These are phyloP conservation scores for Reutealis trisperma DNA, from an alignment of 345 rosid species.

Conservation along the genomic window DNA sequence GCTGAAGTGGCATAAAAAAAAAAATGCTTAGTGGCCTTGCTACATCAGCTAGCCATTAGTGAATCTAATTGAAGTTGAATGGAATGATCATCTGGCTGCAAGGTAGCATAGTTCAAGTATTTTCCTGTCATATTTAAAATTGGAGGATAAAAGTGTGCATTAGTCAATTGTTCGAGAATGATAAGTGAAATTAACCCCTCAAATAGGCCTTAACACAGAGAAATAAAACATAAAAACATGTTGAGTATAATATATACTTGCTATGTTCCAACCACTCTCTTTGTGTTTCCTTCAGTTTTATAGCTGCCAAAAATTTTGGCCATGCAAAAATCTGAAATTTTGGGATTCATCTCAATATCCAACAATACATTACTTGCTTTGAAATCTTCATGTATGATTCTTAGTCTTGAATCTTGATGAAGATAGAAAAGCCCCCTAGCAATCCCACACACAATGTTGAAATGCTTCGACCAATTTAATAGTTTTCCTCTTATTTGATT, in stretches of 20 bases:
- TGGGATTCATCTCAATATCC: constrained; percentile 15
- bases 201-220: not conserved
- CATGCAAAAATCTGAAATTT: constrained; percentile 16
- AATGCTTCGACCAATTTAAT: constrained; percentile 15
- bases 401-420: constrained; percentile 21
- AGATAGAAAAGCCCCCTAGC: constrained; percentile 22
- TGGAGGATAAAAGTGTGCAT: too few species aligned
- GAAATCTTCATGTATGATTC: constrained; percentile 22
- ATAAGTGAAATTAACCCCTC: too few species aligned
- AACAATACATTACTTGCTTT: constrained; percentile 21
- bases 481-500: constrained; percentile 7
- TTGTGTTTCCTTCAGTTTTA: constrained; percentile 16
- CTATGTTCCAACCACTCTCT: constrained; percentile 14
- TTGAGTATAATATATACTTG: not conserved
- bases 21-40: too few species aligned
- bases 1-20: too few species aligned
- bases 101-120: too few species aligned
- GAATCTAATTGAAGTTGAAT: too few species aligned
- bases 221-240: not conserved
- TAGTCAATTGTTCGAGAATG: too few species aligned
- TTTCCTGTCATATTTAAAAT: too few species aligned
- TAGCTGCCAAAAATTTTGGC: not conserved
- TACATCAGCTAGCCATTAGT: too few species aligned
- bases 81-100: too few species aligned
- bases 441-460: constrained; percentile 7